Conservation (phyloP, 192 early-diverging fungal genomes). For the Haplosporangium gracile region DNA sequence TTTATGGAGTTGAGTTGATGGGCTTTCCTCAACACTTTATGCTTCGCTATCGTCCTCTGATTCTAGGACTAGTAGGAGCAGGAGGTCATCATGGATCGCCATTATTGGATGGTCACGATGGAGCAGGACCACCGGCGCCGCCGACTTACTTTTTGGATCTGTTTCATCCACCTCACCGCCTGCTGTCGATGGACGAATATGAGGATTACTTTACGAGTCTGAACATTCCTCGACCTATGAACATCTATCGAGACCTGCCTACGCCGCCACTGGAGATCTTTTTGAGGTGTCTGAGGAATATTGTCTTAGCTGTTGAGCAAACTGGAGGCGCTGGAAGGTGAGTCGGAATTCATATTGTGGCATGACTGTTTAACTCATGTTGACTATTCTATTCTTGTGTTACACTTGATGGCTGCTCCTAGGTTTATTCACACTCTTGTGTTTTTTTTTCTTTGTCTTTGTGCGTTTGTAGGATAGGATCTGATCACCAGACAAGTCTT, state of each 20-base stretch:
- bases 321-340: conserved; percentile 51
- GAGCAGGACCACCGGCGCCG: not conserved
- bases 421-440: not conserved
- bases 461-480: conserved; percentile 25
- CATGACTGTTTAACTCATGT: not conserved
- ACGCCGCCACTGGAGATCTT: conserved; percentile 46
- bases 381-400: not conserved
- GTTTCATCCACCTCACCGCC: conserved; percentile 37
- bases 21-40: conserved; percentile 52
- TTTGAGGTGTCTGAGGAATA: conserved; percentile 34
- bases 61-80: not conserved
- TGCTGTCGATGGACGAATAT: conserved; percentile 29
- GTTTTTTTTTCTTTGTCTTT: not conserved
- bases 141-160: conserved; percentile 42
- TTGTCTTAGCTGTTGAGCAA: conserved; percentile 39
- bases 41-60: conserved; percentile 42
- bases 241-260: conserved; percentile 29
- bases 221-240: conserved; percentile 18
- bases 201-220: conserved; percentile 37
- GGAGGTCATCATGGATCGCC: not conserved
- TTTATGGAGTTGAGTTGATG: conserved; percentile 51
- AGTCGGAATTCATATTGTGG: not conserved
- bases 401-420: not conserved
- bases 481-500: conserved; percentile 45
- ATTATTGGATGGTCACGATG: not conserved